A percentile compares a stretch with the other conserved stretches of the same genome.
Conservation (phyloP, 2,329 filamentous ascomycete species). For the Pseudocercospora eumusae region DNA sequence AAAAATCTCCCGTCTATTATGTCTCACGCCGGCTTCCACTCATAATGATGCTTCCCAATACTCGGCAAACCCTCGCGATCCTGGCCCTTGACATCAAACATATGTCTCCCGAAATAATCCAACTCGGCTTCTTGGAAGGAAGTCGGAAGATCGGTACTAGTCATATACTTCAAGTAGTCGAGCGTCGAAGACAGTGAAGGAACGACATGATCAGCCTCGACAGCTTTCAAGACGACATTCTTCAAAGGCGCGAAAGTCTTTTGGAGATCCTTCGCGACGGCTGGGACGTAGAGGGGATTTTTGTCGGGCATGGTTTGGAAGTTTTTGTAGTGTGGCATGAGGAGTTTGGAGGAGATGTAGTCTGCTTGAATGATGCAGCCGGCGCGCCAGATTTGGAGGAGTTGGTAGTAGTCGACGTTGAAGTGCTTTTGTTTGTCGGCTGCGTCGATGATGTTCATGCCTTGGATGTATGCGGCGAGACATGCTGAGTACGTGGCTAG, state of each 20-base stretch:
- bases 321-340: slow-evolving; percentile 50
- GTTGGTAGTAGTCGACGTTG: slow-evolving; percentile 55
- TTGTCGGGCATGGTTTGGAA: slow-evolving; percentile 40
- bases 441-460: slow-evolving; percentile 63
- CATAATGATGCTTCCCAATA: slow-evolving; percentile 63
- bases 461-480: slow-evolving; percentile 65
- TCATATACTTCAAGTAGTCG: slow-evolving; percentile 67
- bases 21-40: slow-evolving; percentile 57
- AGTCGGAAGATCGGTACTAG: slow-evolving; percentile 62
- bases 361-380: slow-evolving; percentile 73
- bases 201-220: slow-evolving; percentile 61
- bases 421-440: slow-evolving; percentile 62
- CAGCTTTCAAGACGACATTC: slow-evolving; percentile 55
- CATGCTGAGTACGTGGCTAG: slow-evolving; percentile 63
- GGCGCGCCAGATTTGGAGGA: slow-evolving; percentile 65
- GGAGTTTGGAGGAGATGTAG: slow-evolving; percentile 59
- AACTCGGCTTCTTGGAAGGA: slow-evolving; percentile 71
- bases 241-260: slow-evolving; percentile 56
- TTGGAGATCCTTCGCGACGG: slow-evolving; percentile 57
- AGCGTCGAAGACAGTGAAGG: slow-evolving; percentile 63
- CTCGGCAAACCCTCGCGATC: slow-evolving; percentile 51
- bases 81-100: slow-evolving; percentile 62
- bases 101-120: slow-evolving; percentile 70
- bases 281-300: slow-evolving; percentile 51
- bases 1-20: too few species aligned